Evolutionary conservation across 2,329 filamentous ascomycete species (phyloP).

Genomic region (Aspergillus brunneoviolaceus): DNA sequence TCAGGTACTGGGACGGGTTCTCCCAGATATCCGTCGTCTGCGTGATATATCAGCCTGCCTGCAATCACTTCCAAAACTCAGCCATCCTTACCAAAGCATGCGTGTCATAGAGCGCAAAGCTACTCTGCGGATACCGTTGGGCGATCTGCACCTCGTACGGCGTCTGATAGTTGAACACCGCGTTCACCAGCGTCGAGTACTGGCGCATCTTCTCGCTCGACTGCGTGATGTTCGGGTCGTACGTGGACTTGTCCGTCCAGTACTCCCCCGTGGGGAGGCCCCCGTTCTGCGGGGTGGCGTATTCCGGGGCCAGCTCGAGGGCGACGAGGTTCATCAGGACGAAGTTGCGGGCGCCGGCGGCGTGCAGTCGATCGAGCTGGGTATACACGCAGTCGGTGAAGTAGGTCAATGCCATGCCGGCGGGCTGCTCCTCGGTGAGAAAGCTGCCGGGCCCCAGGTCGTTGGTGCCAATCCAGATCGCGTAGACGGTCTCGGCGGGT

Average conservation of each 20-base stretch:
- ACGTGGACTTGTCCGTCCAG: slow-evolving; percentile 46
- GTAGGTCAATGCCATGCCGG: slow-evolving; percentile 60
- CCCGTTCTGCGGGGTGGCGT: slow-evolving; percentile 53
- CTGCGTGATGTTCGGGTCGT: slow-evolving; percentile 48
- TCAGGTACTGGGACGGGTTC: slow-evolving; percentile 61
- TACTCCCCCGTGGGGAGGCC: slow-evolving; percentile 47
- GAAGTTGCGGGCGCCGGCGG: slow-evolving; percentile 66
- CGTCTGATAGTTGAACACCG: slow-evolving; percentile 53
- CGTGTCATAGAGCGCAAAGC: slow-evolving; percentile 66
- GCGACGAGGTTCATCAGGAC: slow-evolving; percentile 70
- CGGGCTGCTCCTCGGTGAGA: slow-evolving; percentile 62
- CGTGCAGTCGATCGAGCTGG: slow-evolving; percentile 63
- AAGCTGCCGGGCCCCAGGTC: slow-evolving; percentile 69
- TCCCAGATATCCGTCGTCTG: slow-evolving; percentile 58
- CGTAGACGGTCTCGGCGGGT: slow-evolving; percentile 65
- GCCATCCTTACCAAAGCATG: slow-evolving; percentile 53
- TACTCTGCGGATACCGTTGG: slow-evolving; percentile 53
- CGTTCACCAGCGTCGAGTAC: slow-evolving; percentile 52
- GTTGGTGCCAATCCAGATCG: slow-evolving; percentile 80
- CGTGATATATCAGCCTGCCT: background rate
- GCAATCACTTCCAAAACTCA: background rate
- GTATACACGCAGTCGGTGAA: slow-evolving; percentile 69
- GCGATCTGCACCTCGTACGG: slow-evolving; percentile 47
- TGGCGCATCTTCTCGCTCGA: slow-evolving; percentile 54
- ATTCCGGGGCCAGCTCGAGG: slow-evolving; percentile 66